Evolutionary conservation across 345 rosid species (phyloP).

Genomic region (Eucalyptus cladocalyx): DNA sequence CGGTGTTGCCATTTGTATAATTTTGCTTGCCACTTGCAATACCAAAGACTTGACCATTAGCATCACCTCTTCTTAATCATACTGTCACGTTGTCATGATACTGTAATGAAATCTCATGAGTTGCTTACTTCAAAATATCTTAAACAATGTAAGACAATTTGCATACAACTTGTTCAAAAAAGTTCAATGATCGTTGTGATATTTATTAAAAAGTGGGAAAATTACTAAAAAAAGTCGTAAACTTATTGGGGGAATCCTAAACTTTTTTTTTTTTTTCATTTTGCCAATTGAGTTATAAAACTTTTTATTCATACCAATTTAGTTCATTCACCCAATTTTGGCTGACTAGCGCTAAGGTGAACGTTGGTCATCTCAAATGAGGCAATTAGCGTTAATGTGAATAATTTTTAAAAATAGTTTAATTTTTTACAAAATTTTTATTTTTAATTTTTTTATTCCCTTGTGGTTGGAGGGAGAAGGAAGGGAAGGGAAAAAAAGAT

Average conservation of each 20-base stretch:
- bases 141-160: too few relatives aligned
- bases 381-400: fast-evolving
- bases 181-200: fast-evolving
- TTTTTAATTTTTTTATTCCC: fast-evolving
- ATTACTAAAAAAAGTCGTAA: fast-evolving
- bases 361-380: fast-evolving
- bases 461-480: too few relatives aligned
- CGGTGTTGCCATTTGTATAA: fast-evolving
- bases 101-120: fast-evolving
- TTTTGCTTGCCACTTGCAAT: too few relatives aligned
- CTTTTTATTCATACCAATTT: fast-evolving
- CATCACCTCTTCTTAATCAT: fast-evolving
- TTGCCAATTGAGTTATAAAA: fast-evolving
- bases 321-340: fast-evolving
- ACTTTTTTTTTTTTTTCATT: too few relatives aligned
- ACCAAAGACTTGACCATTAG: fast-evolving
- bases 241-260: fast-evolving
- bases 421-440: too few relatives aligned
- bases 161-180: too few relatives aligned
- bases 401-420: fast-evolving
- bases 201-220: fast-evolving
- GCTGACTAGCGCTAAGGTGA: fast-evolving
- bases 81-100: too few relatives aligned
- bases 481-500: too few relatives aligned
- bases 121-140: not conserved